phyloP scores from a whole-genome alignment of 2,329 filamentous ascomycete species.

The Fusarium globosum region DNA sequence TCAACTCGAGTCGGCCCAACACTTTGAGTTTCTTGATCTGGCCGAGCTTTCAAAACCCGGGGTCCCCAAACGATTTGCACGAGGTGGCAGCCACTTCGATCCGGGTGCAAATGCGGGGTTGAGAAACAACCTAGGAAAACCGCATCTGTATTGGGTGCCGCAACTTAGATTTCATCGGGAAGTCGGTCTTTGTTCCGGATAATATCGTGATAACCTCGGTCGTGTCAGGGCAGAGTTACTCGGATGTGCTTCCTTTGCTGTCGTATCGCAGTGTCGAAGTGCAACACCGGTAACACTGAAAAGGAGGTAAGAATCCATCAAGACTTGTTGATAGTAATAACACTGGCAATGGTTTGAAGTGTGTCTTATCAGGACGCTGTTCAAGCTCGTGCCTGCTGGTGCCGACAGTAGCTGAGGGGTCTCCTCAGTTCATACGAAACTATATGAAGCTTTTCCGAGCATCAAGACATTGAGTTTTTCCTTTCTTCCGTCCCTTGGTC shows the following conservation, averaged over 20 bases:
- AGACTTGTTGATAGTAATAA: background rate
- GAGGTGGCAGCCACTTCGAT: slow-evolving; percentile 22
- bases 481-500: background rate
- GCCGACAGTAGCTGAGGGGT: background rate
- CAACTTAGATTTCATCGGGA: slow-evolving; percentile 12
- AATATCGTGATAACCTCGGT: slow-evolving; percentile 23
- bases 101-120: slow-evolving; percentile 43
- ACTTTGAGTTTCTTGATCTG: background rate
- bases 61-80: slow-evolving; percentile 15
- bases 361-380: background rate
- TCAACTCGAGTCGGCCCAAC: slow-evolving; percentile 1
- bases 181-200: slow-evolving; percentile 23
- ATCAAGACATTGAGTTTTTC: background rate
- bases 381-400: background rate
- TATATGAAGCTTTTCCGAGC: background rate
- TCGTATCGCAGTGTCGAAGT: slow-evolving; percentile 2
- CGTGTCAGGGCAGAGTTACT: background rate
- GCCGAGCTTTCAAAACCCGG: background rate
- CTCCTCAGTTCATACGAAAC: background rate
- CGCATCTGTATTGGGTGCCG: background rate
- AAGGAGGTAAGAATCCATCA: background rate
- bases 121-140: background rate
- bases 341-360: background rate
- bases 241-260: slow-evolving; percentile 11
- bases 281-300: background rate